A percentile compares a stretch with the other conserved stretches of the same genome.
These are phyloP conservation scores for Aspergillus aculeatinus DNA, from an alignment of 2,329 filamentous ascomycete species.

Conservation along the genomic window DNA sequence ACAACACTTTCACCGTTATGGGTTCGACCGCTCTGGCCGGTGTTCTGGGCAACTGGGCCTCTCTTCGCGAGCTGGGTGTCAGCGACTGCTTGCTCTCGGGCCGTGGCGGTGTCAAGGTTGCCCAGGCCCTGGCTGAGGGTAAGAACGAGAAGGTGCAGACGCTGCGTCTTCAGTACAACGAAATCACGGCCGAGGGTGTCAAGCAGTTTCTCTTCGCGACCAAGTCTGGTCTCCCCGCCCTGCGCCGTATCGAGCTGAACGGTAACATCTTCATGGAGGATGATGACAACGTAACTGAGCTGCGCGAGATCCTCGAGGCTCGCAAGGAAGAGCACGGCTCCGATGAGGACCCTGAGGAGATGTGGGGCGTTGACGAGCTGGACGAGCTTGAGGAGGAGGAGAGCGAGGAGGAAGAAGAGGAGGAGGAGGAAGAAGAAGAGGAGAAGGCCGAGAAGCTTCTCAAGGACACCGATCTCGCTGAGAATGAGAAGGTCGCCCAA, in stretches of 20 bases:
- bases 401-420: constrained; percentile 64
- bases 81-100: constrained; percentile 82
- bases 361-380: constrained; percentile 82
- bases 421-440: constrained; percentile 46
- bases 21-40: constrained; percentile 77
- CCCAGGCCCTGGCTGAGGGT: constrained; percentile 69
- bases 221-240: constrained; percentile 65
- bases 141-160: constrained; percentile 77
- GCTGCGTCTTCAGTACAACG: constrained; percentile 87
- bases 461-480: constrained; percentile 58
- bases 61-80: constrained; percentile 78
- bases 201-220: constrained; percentile 69
- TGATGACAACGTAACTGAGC: constrained; percentile 66
- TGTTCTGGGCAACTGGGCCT: constrained; percentile 71
- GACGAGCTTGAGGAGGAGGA: constrained; percentile 79
- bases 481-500: constrained; percentile 65
- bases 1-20: constrained; percentile 89
- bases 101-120: constrained; percentile 73
- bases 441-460: constrained; percentile 64
- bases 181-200: constrained; percentile 76
- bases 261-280: constrained; percentile 94
- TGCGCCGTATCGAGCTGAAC: constrained; percentile 89
- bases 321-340: constrained; percentile 69
- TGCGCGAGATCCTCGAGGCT: constrained; percentile 71
- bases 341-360: constrained; percentile 68